phyloP scores from a whole-genome alignment of 495 filamentous ascomycete species.

The Acidiella bohemica region DNA sequence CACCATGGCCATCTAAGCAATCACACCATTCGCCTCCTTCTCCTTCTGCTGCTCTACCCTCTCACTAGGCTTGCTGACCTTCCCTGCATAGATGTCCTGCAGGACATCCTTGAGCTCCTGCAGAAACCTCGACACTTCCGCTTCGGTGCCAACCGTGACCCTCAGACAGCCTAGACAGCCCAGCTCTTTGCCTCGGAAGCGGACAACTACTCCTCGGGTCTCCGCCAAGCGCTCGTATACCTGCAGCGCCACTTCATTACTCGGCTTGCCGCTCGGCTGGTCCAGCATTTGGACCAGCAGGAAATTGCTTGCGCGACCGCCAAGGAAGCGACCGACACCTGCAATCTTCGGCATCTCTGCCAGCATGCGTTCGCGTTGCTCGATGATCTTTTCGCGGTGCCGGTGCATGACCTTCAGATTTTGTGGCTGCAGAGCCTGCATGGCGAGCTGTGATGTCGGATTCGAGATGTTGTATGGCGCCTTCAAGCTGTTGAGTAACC shows the following conservation, averaged over 20 bases:
- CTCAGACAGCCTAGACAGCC: slow-evolving; percentile 81
- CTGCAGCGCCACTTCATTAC: slow-evolving; percentile 61
- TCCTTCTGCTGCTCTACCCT: slow-evolving; percentile 25
- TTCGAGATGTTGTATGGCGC: slow-evolving; percentile 90
- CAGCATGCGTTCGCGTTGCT: slow-evolving; percentile 64
- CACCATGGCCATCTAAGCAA: too few species aligned
- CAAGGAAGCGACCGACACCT: slow-evolving; percentile 69
- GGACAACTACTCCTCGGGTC: slow-evolving; percentile 75
- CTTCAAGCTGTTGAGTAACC: slow-evolving; percentile 76
- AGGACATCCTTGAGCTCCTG: slow-evolving; percentile 51
- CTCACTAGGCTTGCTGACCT: slow-evolving; percentile 2
- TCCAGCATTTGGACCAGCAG: slow-evolving; percentile 78
- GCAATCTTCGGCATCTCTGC: slow-evolving; percentile 57
- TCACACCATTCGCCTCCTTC: slow-evolving; percentile 25
- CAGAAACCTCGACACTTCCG: slow-evolving; percentile 68
- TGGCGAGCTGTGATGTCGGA: slow-evolving; percentile 71
- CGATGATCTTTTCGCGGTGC: slow-evolving; percentile 53
- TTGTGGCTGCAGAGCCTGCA: slow-evolving; percentile 47
- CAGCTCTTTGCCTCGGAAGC: slow-evolving; percentile 83
- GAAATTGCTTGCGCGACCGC: slow-evolving; percentile 78
- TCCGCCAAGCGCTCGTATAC: slow-evolving; percentile 79
- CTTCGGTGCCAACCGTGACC: slow-evolving; percentile 83
- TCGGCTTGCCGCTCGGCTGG: slow-evolving; percentile 50
- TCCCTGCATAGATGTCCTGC: slow-evolving; percentile 34
- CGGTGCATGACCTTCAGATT: slow-evolving; percentile 58